Conservation (phyloP, 352 stramenopile genomes). For the Phytophthora rubi region DNA sequence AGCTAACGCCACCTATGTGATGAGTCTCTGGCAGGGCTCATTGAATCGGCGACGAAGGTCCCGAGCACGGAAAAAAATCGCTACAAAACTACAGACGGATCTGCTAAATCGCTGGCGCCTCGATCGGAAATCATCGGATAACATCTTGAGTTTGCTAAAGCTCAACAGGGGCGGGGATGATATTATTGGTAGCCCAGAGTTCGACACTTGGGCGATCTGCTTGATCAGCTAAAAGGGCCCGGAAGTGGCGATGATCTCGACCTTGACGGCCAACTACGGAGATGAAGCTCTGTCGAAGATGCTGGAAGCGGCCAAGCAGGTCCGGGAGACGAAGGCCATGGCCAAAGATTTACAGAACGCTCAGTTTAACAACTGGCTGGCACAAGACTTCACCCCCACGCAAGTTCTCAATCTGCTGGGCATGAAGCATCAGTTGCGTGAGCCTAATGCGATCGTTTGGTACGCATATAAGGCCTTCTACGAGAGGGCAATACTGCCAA, state of each 20-base stretch:
- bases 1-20: too few relatives aligned
- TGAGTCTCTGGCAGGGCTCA: background rate
- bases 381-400: background rate
- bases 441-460: conserved; percentile 2
- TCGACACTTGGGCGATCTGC: conserved; percentile 5
- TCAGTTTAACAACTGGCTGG: conserved; percentile 4
- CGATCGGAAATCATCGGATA: background rate
- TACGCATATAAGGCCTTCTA: background rate
- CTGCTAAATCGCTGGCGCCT: background rate
- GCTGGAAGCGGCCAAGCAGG: background rate
- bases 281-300: conserved; percentile 8
- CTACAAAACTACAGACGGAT: background rate
- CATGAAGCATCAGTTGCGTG: background rate
- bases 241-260: background rate
- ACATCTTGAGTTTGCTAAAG: conserved; percentile 4
- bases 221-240: conserved; percentile 2
- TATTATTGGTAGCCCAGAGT: background rate
- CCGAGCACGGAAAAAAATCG: background rate
- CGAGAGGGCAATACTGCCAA: background rate
- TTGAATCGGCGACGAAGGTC: conserved; percentile 4
- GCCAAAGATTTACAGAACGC: conserved; percentile 1
- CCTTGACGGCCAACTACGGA: conserved; percentile 4
- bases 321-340: background rate
- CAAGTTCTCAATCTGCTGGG: conserved; percentile 1
- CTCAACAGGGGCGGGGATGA: background rate